Evolutionary conservation across 148 eudicot genomes (phyloP).

Genomic region (Selenicereus undatus): DNA sequence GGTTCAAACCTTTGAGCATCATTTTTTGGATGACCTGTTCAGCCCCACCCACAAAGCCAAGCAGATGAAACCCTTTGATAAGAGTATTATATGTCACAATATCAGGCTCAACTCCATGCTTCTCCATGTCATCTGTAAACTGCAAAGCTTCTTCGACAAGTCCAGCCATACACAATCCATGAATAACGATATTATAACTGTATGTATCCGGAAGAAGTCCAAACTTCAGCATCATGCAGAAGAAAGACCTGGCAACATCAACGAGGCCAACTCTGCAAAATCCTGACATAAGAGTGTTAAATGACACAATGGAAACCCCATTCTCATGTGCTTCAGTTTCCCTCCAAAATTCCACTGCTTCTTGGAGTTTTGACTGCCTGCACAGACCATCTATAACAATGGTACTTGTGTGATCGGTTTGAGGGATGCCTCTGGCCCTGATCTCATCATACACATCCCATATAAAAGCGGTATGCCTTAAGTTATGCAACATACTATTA

Average conservation of each 20-base stretch:
- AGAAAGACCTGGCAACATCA: constrained; percentile 64
- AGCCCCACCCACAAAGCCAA: constrained; percentile 48
- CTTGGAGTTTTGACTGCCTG: constrained; percentile 56
- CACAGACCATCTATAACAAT: constrained; percentile 71
- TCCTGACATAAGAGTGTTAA: constrained; percentile 63
- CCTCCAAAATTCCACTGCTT: constrained; percentile 51
- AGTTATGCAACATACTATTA: constrained; percentile 67
- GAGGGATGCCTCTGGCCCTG: constrained; percentile 40
- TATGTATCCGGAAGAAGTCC: constrained; percentile 71
- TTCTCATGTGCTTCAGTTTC: constrained; percentile 33
- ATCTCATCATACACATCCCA: constrained; percentile 58
- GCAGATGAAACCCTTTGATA: constrained; percentile 63
- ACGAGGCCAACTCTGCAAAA: constrained; percentile 62
- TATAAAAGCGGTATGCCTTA: constrained; percentile 49
- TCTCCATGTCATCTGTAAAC: constrained; percentile 59
- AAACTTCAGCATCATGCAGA: constrained; percentile 67
- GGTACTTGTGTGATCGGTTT: constrained; percentile 49
- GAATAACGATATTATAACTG: constrained; percentile 74
- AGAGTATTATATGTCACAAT: constrained; percentile 68
- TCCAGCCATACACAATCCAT: constrained; percentile 68
- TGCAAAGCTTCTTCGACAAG: constrained; percentile 73
- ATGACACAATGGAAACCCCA: constrained; percentile 40
- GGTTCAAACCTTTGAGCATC: constrained; percentile 42
- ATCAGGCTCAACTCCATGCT: constrained; percentile 65
- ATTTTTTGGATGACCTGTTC: constrained; percentile 37